Percentiles rank a stretch among this genome's conserved stretches.
Conservation (phyloP, 208 protist species). For the Lotmaria passim region DNA sequence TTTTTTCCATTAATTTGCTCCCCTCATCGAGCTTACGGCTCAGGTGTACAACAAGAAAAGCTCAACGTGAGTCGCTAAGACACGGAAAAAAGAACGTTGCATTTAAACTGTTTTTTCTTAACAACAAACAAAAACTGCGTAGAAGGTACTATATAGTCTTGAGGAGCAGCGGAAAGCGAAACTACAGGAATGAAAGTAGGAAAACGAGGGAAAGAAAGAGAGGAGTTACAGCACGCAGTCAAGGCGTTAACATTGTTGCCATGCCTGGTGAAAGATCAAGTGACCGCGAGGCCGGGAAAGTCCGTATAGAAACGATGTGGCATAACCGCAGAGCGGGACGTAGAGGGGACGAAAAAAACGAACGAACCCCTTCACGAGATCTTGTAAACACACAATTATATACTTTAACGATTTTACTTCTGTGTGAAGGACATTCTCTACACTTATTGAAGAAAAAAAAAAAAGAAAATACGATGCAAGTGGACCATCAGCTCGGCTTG, state of each 20-base stretch:
- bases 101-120: not conserved
- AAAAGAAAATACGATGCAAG: too few relatives aligned
- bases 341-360: not conserved
- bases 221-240: not conserved
- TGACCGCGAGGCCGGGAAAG: not conserved
- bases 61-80: not conserved
- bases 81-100: not conserved
- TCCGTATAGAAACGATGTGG: too few relatives aligned
- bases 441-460: too few relatives aligned
- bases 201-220: constrained; percentile 2
- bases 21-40: not conserved
- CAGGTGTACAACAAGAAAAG: not conserved
- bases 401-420: not conserved
- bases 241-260: constrained; percentile 3
- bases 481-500: too few relatives aligned
- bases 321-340: too few relatives aligned
- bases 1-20: not conserved
- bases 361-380: not conserved
- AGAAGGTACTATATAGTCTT: not conserved
- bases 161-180: not conserved
- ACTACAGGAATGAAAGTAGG: constrained; percentile 1
- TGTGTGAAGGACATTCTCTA: not conserved
- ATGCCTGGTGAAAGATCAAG: not conserved
- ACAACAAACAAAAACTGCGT: not conserved
- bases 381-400: not conserved